Evolutionary conservation across 2,329 filamentous ascomycete genomes (phyloP), one percentile per base, ranked within the genome.

Genomic region (Phialocephala sp.): DNA sequence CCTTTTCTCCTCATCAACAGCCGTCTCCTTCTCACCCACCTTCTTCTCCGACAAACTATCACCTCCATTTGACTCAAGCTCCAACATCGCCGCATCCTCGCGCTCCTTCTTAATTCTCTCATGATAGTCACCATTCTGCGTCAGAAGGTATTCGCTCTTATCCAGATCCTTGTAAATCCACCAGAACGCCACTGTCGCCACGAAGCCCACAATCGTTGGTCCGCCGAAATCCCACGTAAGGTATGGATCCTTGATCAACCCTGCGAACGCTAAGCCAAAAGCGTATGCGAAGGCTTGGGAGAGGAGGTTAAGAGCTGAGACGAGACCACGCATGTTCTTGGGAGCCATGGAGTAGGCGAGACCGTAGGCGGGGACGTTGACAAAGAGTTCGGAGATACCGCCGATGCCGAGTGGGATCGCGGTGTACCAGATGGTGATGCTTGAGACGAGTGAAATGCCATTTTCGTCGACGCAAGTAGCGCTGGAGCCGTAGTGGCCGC

Each of bases 331-430:
- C 83, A 85, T 85, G 72, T 84, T 84, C 60, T 79, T 75, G 1
- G 83, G 83, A 0, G 82, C 81, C 14, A 81, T 79, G 0, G 82
- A 80, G 73, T 85, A 86, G 1, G 84, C 83, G 64, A 85, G 81
- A 64, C 81, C 82, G 73, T 81, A 85, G 1, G 82, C 83, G 0
- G 81, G 81, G 2, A 83, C 81, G 73, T 83, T 83, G 72, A 83
- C 76, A 69, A 84, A 83, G 22, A 91, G 79, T 60, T 81, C 80
- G 1, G 80, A 79, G 50, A 90, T 78, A 41, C 86, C 83, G 11
- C 78, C 75, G 0, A 79, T 74, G 8, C 86, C 83, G 69, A 83
- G 85, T 3, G 81, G 79, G 11, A 87, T 78, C 1, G 82, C 84
- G 70, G 89, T 81, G 75, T 82, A 88, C 79, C 89, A 70, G 20